Evolutionary conservation across 164 flowering plant genomes (phyloP).

Genomic region (Protea cynaroides): DNA sequence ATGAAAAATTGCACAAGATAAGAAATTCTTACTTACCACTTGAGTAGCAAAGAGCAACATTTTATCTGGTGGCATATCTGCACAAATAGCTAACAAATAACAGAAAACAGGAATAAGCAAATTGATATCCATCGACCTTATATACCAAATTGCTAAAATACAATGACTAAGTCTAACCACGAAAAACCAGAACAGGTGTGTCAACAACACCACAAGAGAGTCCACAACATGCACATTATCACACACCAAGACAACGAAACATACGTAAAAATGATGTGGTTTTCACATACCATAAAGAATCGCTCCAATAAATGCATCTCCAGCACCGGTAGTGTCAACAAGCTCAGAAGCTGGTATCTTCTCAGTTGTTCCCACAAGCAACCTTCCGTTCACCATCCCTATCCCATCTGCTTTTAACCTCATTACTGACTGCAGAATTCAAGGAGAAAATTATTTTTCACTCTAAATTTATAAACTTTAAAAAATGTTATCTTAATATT

Average conservation of each 20-base stretch:
- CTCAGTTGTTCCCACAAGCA: constrained; percentile 80
- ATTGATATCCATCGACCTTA: neutral
- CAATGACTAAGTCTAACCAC: neutral
- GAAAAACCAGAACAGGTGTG: neutral
- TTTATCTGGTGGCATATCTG: constrained; percentile 67
- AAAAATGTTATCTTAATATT: too few relatives aligned
- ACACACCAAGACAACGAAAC: neutral
- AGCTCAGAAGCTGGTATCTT: constrained; percentile 79
- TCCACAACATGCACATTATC: too few relatives aligned
- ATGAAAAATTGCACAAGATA: neutral
- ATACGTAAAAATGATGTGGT: neutral
- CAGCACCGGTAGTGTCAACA: constrained; percentile 93
- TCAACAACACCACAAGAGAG: too few relatives aligned
- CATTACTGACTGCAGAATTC: constrained; percentile 23
- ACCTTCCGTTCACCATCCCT: constrained; percentile 60
- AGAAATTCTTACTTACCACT: constrained; percentile 53
- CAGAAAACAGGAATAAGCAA: neutral
- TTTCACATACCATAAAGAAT: constrained; percentile 59
- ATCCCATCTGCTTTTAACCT: constrained; percentile 51
- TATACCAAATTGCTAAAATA: neutral
- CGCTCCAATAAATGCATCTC: constrained; percentile 94
- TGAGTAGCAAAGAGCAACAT: constrained; percentile 89
- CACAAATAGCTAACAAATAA: constrained; percentile 55
- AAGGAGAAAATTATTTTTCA: too few relatives aligned
- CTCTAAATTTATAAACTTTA: neutral